A percentile compares a stretch with the other conserved stretches of the same genome.
Evolutionary conservation across 2,329 filamentous ascomycete genomes (phyloP).

Genomic region (Xylariaceae sp.): DNA sequence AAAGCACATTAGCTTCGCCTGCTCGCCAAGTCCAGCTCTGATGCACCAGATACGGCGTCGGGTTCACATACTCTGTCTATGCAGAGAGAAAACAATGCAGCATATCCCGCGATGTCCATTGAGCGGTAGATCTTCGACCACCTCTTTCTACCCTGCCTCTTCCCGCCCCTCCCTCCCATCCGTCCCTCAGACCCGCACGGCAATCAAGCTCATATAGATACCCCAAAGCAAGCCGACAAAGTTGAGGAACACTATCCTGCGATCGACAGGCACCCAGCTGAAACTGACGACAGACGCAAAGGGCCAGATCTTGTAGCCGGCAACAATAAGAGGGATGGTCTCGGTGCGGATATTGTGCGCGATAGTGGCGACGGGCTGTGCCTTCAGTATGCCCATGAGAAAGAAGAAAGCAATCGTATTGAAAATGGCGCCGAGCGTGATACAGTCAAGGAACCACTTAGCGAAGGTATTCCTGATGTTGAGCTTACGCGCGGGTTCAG

Average conservation of each 20-base stretch:
- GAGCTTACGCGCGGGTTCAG: conserved; percentile 33
- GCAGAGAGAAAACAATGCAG: no score
- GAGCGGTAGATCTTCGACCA: no score
- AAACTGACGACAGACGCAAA: conserved; percentile 50
- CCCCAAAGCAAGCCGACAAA: conserved; percentile 49
- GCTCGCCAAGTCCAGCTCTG: no score
- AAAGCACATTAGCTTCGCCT: no score
- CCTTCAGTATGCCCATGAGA: conserved; percentile 46
- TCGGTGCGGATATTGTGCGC: conserved; percentile 39
- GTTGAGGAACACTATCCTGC: conserved; percentile 47
- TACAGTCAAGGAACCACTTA: conserved; percentile 51
- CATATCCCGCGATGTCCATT: no score
- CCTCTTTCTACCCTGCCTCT: no score
- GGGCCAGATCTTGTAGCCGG: conserved; percentile 51
- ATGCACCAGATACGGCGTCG: no score
- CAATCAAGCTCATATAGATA: conserved; percentile 49
- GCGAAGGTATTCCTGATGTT: conserved; percentile 41
- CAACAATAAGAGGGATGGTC: conserved; percentile 46
- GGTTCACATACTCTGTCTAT: no score
- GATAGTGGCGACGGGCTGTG: conserved; percentile 37
- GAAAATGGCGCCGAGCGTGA: conserved; percentile 43
- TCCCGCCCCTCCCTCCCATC: neutral
- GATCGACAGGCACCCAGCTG: conserved; percentile 46
- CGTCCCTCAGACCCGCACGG: conserved; percentile 38
- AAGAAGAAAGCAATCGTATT: conserved; percentile 45